Conservation (phyloP, 1,284 basidiomycete genomes). For the Cutaneotrichosporon curvatum region DNA sequence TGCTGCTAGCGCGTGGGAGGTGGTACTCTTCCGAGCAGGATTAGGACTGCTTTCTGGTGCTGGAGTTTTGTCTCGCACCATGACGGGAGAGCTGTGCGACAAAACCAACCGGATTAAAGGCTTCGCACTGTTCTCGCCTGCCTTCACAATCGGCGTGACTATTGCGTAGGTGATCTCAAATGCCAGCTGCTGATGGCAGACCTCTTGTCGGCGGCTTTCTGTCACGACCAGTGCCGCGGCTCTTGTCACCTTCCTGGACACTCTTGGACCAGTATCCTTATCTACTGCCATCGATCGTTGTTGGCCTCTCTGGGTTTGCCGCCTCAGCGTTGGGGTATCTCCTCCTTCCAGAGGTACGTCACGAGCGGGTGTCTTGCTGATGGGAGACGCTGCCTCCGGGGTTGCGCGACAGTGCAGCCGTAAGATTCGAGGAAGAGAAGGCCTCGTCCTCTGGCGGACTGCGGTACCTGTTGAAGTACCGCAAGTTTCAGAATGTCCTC, state of each 20-base stretch:
- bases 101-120: slow-evolving; percentile 33
- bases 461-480: slow-evolving; percentile 18
- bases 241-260: slow-evolving; percentile 23
- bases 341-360: slow-evolving; percentile 32
- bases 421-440: slow-evolving; percentile 11
- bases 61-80: slow-evolving; percentile 35
- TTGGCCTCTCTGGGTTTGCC: slow-evolving; percentile 19
- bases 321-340: slow-evolving; percentile 18
- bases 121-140: slow-evolving; percentile 35
- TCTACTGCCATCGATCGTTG: slow-evolving; percentile 32
- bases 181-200: slow-evolving; percentile 8
- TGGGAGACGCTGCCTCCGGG: slow-evolving; percentile 12
- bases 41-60: slow-evolving; percentile 34
- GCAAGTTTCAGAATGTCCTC: slow-evolving; percentile 26
- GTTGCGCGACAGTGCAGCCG: slow-evolving; percentile 1
- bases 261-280: slow-evolving; percentile 30
- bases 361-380: background rate
- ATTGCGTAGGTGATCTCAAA: slow-evolving; percentile 21
- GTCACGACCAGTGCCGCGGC: slow-evolving; percentile 27
- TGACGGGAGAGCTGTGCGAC: slow-evolving; percentile 38
- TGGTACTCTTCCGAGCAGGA: slow-evolving; percentile 23
- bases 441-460: slow-evolving; percentile 12
- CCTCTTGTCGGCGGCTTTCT: slow-evolving; percentile 37
- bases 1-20: slow-evolving; percentile 12
- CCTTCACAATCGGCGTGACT: slow-evolving; percentile 32